Base-by-base conservation (phyloP, 2,329 filamentous ascomycete species). In the Aureobasidium zeae region DNA sequence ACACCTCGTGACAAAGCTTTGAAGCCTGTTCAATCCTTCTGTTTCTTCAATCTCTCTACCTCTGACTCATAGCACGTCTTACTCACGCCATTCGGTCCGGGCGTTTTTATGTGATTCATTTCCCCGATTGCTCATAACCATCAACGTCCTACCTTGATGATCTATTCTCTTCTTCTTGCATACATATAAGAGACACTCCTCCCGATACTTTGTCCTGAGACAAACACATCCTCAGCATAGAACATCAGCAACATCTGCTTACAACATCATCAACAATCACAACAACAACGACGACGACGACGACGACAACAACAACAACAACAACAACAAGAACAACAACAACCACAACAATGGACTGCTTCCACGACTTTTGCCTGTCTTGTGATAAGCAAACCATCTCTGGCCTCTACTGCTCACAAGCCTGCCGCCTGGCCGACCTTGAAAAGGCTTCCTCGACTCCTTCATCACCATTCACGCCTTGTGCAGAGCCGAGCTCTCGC, bases 291-390 rank as follows among this genome's bases (percentile, higher is more conserved):
- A n/a, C n/a, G n/a, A n/a, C n/a, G n/a, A n/a, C n/a, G n/a, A n/a
- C n/a, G n/a, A n/a, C n/a, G n/a, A n/a, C n/a, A n/a, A n/a, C n/a
- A n/a, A n/a, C n/a, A n/a, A n/a, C n/a, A n/a, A n/a, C n/a, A n/a
- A n/a, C n/a, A n/a, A n/a, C n/a, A n/a, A n/a, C n/a, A n/a, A n/a
- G n/a, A n/a, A 15, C 43, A 25, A 24, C 22, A 46, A 21, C 34
- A 39, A 10, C 29, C 24, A 17, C 20, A 17, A 51, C 35, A 37
- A 70, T 71, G 66, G 68, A 70, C 58, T 94, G 88, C 86, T 84
- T 84, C 56, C 85, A 83, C 64, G 82, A 93, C 66, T 94, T 86
- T 76, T 95, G 88, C 73, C 79, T 95, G 56, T 80, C 83, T 69
- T 95, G 88, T 71, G 88, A 95, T 69, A 82, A 83, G 68, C 85